These are phyloP conservation scores for Entrophospora sp. DNA, from an alignment of 192 early-diverging fungal genomes.

Conservation along the genomic window DNA sequence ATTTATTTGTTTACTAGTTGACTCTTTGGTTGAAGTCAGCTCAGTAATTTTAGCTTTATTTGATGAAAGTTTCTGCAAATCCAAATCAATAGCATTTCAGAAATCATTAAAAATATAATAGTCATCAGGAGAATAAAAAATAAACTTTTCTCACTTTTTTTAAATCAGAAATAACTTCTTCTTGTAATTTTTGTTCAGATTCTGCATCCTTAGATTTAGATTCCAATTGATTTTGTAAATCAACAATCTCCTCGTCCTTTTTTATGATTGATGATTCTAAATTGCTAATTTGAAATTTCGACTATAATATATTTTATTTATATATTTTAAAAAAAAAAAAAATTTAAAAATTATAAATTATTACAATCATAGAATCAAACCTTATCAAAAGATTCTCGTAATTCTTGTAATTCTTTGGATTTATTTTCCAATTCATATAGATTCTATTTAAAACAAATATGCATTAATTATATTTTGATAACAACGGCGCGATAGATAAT, in stretches of 20 bases:
- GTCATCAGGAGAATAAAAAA: too few species aligned
- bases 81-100: background rate
- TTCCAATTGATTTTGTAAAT: constrained; percentile 20
- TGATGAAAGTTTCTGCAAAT: background rate
- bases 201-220: constrained; percentile 4
- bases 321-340: background rate
- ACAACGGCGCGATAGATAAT: too few species aligned
- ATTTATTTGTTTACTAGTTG: background rate
- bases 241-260: constrained; percentile 21
- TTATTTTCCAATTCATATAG: too few species aligned
- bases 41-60: background rate
- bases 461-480: too few species aligned
- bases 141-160: constrained; percentile 19
- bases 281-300: too few species aligned
- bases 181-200: constrained; percentile 23
- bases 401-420: background rate
- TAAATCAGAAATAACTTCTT: constrained; percentile 26
- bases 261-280: too few species aligned
- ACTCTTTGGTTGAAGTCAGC: background rate
- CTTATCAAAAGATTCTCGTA: background rate
- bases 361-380: background rate
- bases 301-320: too few species aligned
- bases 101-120: background rate
- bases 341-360: background rate
- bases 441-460: too few species aligned